Evolutionary conservation across 257 asterid genomes (phyloP).

Genomic region (Solanum arcanum): DNA sequence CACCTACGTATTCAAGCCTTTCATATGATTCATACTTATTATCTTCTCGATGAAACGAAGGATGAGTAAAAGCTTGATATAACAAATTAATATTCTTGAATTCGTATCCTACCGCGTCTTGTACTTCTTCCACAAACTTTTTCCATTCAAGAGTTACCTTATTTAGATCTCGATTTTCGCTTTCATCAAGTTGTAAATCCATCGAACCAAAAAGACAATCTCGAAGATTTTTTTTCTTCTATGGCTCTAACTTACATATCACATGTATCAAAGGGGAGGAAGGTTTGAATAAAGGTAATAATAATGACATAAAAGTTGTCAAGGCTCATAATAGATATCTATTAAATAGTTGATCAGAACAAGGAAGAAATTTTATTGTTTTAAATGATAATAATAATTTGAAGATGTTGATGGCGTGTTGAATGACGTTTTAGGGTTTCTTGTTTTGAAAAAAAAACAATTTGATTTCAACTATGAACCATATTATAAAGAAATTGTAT

Average conservation of each 20-base stretch:
- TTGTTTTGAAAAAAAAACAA: neutral
- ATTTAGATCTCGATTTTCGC: neutral
- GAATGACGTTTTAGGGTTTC: neutral
- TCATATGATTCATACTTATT: constrained; percentile 1
- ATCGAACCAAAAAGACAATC: neutral
- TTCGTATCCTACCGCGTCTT: constrained; percentile 15
- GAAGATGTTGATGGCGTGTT: neutral
- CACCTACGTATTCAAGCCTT: constrained; percentile 38
- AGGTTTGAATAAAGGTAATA: neutral
- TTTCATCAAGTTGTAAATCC: neutral
- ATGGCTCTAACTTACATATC: neutral
- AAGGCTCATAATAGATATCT: neutral
- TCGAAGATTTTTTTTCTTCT: neutral
- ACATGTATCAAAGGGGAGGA: neutral
- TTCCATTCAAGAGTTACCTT: neutral
- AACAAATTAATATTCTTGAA: constrained; percentile 17
- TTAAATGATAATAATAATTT: neutral
- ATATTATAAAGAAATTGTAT: neutral
- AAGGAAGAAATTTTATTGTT: neutral
- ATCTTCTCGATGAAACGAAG: neutral
- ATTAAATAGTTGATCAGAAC: neutral
- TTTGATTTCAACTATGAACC: neutral
- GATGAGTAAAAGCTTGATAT: constrained; percentile 29
- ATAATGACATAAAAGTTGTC: neutral
- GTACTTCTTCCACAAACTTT: neutral